Base-by-base conservation (phyloP, 306 rosid species). In the Quercus parvula region DNA sequence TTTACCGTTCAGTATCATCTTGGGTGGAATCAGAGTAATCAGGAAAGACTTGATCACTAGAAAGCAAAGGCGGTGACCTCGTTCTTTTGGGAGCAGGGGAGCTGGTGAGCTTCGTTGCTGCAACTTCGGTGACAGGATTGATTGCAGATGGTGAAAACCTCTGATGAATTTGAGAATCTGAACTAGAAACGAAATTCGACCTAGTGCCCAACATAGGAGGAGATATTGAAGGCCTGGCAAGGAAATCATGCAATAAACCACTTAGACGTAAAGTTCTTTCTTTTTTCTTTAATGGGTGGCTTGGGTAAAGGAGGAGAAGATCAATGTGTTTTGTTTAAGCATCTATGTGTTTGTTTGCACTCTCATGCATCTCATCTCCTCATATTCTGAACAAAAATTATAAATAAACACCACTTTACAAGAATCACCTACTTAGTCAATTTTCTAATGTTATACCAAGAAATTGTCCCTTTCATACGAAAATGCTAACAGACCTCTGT, bases 1-100 rank as follows among this genome's bases (percentile, higher is more conserved):
- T 80, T 82, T 88, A 93, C 99, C 97, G 92, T 73, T 95, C 94
- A 84, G 89, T 68, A 85, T 81, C 82, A 80, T 88, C 97, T 72
- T 84, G 73, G 78, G 81, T 57, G 79, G 88, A 75, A 86, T 79
- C 19, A 59, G 80, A 73, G 83, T 83, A 88, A 80, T 85, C 85
- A 61, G 87, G 78, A 77, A 83, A 75, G 76, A 81, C 84, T 81
- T 85, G 89, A 82, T 81, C 85, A 9, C 77, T 78, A 18, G 90
- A 76, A 83, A 73, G 85, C 67, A 82, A 63, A 83, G 94, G 85
- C 72, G 98, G 98, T 0, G 94, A 91, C 83, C 97, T 91, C 64
- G 89, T 83, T 87, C 99, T 95, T 88, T 95, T 93, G 54, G 88
- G 76, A 78, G 83, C 82, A 24, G 38, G 73, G 75, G 88, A 81